Percentiles rank a stretch among this genome's conserved stretches.
Evolutionary conservation across 192 early-diverging fungal species (phyloP).

Genomic region (Phycomyces nitens): DNA sequence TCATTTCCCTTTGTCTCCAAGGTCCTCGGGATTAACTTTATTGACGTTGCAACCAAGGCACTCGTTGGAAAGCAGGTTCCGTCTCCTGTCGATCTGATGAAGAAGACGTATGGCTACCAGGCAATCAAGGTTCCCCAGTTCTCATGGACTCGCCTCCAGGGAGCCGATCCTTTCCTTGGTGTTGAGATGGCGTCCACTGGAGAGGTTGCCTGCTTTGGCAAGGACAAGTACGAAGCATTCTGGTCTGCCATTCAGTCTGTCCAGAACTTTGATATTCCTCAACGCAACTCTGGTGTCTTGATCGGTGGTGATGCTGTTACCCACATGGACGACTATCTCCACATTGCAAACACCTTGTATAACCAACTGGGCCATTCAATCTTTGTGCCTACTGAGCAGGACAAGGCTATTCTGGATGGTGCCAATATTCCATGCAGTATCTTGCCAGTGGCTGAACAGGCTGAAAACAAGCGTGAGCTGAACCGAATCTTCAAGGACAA

Average conservation of each 20-base stretch:
- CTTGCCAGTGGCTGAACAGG: conserved; percentile 50
- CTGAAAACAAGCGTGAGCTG: conserved; percentile 51
- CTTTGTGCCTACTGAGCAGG: conserved; percentile 61
- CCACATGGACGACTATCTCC: conserved; percentile 60
- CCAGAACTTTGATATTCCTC: conserved; percentile 88
- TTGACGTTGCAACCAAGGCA: conserved; percentile 86
- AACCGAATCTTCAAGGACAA: conserved; percentile 55
- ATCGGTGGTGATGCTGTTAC: conserved; percentile 71
- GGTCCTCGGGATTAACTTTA: conserved; percentile 86
- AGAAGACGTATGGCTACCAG: conserved; percentile 63
- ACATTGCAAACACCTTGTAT: conserved; percentile 66
- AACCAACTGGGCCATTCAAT: conserved; percentile 63
- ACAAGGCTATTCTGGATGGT: conserved; percentile 44
- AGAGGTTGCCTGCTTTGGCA: conserved; percentile 96
- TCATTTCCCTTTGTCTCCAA: conserved; percentile 99
- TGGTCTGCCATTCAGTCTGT: conserved; percentile 77
- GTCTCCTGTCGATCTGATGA: conserved; percentile 53
- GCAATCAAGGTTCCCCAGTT: conserved; percentile 96
- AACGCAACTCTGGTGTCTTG: conserved; percentile 60
- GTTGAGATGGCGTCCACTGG: conserved; percentile 99
- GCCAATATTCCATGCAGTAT: conserved; percentile 37
- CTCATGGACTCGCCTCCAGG: conserved; percentile 90
- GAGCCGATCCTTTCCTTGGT: conserved; percentile 94
- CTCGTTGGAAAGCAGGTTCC: conserved; percentile 64
- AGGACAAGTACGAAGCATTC: conserved; percentile 86